Evolutionary conservation across 768 basidiomycete species (phyloP).

Genomic region (Leucosporidium scottii): DNA sequence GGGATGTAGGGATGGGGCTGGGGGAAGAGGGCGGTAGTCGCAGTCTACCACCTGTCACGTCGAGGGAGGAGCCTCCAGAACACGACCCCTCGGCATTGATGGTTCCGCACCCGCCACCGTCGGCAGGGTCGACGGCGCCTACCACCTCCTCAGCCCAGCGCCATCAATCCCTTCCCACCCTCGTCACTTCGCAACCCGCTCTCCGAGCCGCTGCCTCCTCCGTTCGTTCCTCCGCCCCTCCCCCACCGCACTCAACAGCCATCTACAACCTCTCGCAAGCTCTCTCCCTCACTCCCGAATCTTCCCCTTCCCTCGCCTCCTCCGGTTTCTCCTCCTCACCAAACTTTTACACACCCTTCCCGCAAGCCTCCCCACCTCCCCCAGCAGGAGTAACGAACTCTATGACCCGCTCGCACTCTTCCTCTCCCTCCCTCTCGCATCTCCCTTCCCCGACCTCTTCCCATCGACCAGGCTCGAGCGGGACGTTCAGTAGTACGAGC

Average conservation of each 20-base stretch:
- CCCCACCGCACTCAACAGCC: background rate
- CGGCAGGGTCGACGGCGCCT: background rate
- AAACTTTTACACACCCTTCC: background rate
- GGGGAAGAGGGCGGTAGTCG: background rate
- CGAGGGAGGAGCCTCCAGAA: background rate
- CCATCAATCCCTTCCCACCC: background rate
- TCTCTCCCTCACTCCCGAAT: background rate
- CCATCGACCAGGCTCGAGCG: background rate
- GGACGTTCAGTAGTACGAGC: background rate
- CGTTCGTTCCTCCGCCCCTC: background rate
- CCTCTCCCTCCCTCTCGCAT: background rate
- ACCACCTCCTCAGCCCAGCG: background rate
- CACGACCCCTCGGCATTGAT: background rate
- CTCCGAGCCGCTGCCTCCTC: background rate
- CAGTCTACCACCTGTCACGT: no score
- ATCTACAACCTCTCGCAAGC: background rate
- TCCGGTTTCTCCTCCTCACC: no score
- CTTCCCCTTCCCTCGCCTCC: background rate
- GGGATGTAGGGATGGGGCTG: background rate
- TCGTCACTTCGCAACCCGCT: no score
- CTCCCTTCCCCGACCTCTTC: background rate
- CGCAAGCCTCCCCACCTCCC: background rate
- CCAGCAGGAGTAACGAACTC: background rate
- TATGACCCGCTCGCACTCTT: background rate
- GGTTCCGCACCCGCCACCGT: background rate